Conservation (phyloP, 306 rosid species). For the Dicorynia guianensis region DNA sequence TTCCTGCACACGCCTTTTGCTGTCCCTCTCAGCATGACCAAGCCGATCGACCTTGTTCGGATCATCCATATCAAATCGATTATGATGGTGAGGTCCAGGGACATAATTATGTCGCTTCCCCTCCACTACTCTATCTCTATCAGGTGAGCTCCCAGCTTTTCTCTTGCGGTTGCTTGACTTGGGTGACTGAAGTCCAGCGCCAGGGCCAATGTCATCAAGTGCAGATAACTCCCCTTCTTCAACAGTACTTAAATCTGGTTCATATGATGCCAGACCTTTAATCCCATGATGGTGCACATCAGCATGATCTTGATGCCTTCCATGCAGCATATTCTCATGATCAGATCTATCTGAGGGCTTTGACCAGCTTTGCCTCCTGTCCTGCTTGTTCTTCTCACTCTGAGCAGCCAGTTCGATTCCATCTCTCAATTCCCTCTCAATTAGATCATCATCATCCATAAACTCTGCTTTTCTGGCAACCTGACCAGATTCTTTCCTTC, state of each 20-base stretch:
- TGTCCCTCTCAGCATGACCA: conserved; percentile 71
- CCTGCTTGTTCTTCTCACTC: conserved; percentile 78
- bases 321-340: conserved; percentile 60
- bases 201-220: conserved; percentile 50
- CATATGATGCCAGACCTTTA: conserved; percentile 47
- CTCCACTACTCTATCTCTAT: too few relatives aligned
- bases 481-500: too few relatives aligned
- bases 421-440: conserved; percentile 94
- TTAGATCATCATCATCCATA: too few relatives aligned
- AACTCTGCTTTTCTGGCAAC: too few relatives aligned
- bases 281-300: conserved; percentile 56
- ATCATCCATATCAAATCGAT: conserved; percentile 57
- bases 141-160: conserved; percentile 80
- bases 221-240: conserved; percentile 89
- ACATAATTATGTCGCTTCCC: conserved; percentile 65
- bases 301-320: conserved; percentile 60
- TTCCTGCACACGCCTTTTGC: conserved; percentile 71
- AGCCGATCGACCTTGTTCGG: conserved; percentile 52
- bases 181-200: conserved; percentile 63
- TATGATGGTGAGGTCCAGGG: conserved; percentile 58
- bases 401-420: conserved; percentile 86
- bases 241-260: conserved; percentile 61
- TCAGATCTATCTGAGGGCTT: conserved; percentile 69
- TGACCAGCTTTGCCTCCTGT: conserved; percentile 77
- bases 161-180: conserved; percentile 77